Evolutionary conservation across 2,329 filamentous ascomycete genomes (phyloP).

Genomic region (Trichoderma brevicompactum): DNA sequence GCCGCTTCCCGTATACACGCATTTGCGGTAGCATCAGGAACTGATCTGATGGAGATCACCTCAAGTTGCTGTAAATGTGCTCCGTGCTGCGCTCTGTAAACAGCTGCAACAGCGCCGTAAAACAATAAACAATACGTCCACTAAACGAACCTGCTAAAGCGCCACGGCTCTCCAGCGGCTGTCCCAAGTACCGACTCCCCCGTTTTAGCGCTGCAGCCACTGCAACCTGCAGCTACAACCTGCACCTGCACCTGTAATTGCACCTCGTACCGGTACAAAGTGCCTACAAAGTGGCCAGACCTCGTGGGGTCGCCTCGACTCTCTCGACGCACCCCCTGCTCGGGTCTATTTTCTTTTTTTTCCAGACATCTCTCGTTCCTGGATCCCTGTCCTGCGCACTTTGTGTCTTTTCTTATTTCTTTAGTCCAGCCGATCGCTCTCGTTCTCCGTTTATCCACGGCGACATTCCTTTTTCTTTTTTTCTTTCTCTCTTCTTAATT

Average conservation of each 20-base stretch:
- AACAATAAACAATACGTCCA: too few relatives aligned
- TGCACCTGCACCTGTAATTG: background rate
- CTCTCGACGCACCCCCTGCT: background rate
- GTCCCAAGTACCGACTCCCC: background rate
- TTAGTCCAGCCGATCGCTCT: constrained; percentile 26
- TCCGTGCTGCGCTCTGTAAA: too few relatives aligned
- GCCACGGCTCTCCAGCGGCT: background rate
- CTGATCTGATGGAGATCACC: too few relatives aligned
- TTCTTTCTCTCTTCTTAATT: background rate
- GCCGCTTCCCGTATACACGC: too few relatives aligned
- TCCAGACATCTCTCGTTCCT: background rate
- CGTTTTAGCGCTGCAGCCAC: constrained; percentile 7
- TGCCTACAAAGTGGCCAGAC: too few relatives aligned
- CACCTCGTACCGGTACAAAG: background rate
- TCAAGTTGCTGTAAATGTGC: too few relatives aligned
- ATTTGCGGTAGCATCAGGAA: too few relatives aligned
- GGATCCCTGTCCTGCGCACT: constrained; percentile 22
- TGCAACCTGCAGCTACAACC: background rate
- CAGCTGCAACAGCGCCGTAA: too few relatives aligned
- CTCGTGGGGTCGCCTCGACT: too few relatives aligned
- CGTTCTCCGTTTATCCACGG: constrained; percentile 18
- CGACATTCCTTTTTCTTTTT: constrained; percentile 7
- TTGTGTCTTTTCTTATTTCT: constrained; percentile 26
- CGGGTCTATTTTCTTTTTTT: background rate
- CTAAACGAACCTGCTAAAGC: background rate